Evolutionary conservation across 1,139 yeast genomes (phyloP).

Genomic region (Zygosaccharomyces pseudobailii): DNA sequence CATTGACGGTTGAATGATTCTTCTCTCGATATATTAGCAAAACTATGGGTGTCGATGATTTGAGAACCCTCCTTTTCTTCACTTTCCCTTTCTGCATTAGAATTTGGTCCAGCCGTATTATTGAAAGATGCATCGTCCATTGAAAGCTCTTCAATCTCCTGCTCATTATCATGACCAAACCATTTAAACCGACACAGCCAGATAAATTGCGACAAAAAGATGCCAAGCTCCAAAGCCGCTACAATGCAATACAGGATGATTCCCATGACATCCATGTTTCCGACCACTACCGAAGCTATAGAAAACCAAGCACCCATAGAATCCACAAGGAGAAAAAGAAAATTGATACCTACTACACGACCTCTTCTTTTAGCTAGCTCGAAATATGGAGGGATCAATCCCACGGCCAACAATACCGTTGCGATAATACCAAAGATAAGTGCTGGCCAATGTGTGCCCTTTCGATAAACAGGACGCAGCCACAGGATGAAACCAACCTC

Average conservation of each 20-base stretch:
- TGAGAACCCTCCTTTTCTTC: neutral
- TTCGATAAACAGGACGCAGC: constrained; percentile 56
- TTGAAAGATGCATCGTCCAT: neutral
- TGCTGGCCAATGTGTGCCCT: constrained; percentile 63
- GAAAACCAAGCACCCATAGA: constrained; percentile 77
- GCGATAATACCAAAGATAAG: constrained; percentile 76
- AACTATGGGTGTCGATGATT: neutral
- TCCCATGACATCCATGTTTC: constrained; percentile 69
- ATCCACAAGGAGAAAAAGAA: constrained; percentile 71
- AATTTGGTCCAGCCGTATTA: neutral
- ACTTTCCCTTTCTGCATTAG: neutral
- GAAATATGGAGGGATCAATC: constrained; percentile 83
- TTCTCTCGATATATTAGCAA: neutral
- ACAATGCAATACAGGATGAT: constrained; percentile 69
- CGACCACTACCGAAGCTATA: constrained; percentile 58
- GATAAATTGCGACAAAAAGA: constrained; percentile 59
- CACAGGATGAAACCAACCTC: constrained; percentile 73
- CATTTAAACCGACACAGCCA: constrained; percentile 61
- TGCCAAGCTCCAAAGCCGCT: constrained; percentile 70
- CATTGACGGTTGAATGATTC: neutral
- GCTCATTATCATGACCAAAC: constrained; percentile 17
- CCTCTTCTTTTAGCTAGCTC: constrained; percentile 78
- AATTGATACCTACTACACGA: constrained; percentile 82
- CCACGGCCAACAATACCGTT: constrained; percentile 66
- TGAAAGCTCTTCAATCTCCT: neutral